Evolutionary conservation across 805 yeast species (phyloP).

Genomic region (Candida incommunis): DNA sequence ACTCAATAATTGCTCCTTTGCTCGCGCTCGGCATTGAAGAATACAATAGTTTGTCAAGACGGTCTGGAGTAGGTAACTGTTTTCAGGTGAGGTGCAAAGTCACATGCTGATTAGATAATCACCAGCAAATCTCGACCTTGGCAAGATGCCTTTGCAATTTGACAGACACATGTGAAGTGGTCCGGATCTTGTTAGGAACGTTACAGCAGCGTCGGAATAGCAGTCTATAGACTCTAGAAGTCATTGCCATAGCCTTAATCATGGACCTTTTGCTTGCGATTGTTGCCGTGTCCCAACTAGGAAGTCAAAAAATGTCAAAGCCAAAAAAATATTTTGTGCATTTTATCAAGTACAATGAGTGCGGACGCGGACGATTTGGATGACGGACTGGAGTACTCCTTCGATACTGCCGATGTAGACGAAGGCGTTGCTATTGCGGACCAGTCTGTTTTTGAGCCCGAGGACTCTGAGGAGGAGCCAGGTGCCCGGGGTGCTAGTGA

Average conservation of each 20-base stretch:
- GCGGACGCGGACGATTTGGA: constrained; percentile 59
- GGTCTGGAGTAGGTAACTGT: background rate
- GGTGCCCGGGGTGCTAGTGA: background rate
- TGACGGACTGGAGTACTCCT: constrained; percentile 54
- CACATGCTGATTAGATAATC: too few species aligned
- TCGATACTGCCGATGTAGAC: constrained; percentile 27
- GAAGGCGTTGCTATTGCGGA: constrained; percentile 9
- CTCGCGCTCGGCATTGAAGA: constrained; percentile 36
- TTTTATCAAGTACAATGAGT: background rate
- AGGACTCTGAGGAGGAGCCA: background rate
- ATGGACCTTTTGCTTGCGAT: too few species aligned
- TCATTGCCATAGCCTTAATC: too few species aligned
- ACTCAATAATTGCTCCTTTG: constrained; percentile 23
- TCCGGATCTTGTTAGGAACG: too few species aligned
- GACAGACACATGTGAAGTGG: too few species aligned
- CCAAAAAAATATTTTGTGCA: too few species aligned
- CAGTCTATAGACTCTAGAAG: too few species aligned
- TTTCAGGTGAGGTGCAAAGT: constrained; percentile 1
- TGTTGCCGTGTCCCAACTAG: too few species aligned
- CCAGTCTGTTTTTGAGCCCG: background rate
- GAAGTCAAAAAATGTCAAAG: too few species aligned
- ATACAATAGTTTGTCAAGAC: constrained; percentile 11
- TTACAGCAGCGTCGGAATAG: too few species aligned
- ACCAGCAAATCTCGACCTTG: too few species aligned
- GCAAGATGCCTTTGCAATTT: too few species aligned